phyloP scores from a whole-genome alignment of 176 grass and related monocot species.

The Eleusine coracana region DNA sequence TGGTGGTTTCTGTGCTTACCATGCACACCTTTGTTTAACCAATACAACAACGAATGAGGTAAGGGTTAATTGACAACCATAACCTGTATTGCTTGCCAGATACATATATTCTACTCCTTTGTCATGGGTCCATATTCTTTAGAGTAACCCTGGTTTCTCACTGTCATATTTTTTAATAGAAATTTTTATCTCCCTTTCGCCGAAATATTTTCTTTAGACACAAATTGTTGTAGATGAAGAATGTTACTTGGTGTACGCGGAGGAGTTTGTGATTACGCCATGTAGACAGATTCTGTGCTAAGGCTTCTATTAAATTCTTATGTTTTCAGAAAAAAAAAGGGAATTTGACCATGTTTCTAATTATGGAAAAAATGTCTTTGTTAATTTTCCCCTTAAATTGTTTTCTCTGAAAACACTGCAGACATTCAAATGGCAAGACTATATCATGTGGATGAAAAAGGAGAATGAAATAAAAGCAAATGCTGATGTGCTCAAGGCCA shows the following conservation, averaged over 20 bases:
- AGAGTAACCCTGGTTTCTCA: not conserved
- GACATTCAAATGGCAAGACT: slow-evolving; percentile 99
- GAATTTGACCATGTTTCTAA: slow-evolving; percentile 19
- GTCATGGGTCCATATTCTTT: not conserved
- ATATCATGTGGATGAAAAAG: slow-evolving; percentile 85
- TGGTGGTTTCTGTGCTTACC: slow-evolving; percentile 90
- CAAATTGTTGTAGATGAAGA: not conserved
- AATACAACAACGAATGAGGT: slow-evolving; percentile 98
- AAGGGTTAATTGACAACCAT: not conserved
- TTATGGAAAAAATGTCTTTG: not conserved
- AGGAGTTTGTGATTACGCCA: not conserved
- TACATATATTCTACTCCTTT: not conserved
- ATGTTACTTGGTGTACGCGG: not conserved
- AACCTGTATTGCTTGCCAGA: not conserved
- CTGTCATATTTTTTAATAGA: not conserved
- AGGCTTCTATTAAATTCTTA: not conserved
- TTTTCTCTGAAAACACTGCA: slow-evolving; percentile 28
- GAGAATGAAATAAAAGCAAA: slow-evolving; percentile 65
- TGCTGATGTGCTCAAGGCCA: slow-evolving; percentile 53
- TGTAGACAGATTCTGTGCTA: not conserved
- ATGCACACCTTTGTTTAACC: slow-evolving; percentile 79
- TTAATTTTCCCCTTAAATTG: slow-evolving; percentile 14
- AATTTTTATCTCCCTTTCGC: not conserved
- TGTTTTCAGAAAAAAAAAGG: not conserved
- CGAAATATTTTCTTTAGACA: not conserved